A percentile compares a stretch with the other conserved stretches of the same genome.
These are phyloP conservation scores for Hypericum androsaemum DNA, from an alignment of 345 rosid genomes.

Conservation along the genomic window DNA sequence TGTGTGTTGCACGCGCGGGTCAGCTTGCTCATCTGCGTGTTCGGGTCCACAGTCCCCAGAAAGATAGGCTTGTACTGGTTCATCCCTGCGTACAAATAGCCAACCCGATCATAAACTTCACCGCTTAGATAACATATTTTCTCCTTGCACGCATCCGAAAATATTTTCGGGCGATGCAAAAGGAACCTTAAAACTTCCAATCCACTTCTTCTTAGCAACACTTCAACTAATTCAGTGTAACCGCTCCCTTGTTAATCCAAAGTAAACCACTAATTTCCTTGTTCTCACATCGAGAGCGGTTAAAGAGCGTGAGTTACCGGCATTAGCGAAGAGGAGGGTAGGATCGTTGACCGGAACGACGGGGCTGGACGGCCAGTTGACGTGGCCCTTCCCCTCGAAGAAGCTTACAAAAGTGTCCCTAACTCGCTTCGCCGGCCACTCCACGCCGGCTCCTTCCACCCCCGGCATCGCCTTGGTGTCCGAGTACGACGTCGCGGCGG, in stretches of 20 bases:
- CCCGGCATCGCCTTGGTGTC: conserved; percentile 13
- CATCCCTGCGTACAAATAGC: conserved; percentile 46
- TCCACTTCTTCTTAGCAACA: too few relatives aligned
- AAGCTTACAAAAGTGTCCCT: conserved; percentile 66
- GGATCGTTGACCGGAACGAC: conserved; percentile 92
- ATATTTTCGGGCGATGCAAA: too few relatives aligned
- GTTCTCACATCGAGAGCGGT: not conserved
- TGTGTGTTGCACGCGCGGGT: conserved; percentile 82
- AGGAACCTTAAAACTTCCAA: too few relatives aligned
- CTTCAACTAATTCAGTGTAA: too few relatives aligned
- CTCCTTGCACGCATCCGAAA: too few relatives aligned
- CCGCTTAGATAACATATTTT: too few relatives aligned
- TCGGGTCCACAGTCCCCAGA: conserved; percentile 83
- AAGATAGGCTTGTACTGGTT: conserved; percentile 92
- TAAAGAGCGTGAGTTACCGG: conserved; percentile 34
- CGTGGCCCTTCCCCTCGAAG: conserved; percentile 58
- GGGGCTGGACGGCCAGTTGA: conserved; percentile 80
- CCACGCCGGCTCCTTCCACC: conserved; percentile 8
- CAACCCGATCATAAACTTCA: too few relatives aligned
- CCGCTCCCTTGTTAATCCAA: too few relatives aligned
- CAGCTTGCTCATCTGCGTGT: conserved; percentile 62
- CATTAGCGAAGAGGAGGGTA: conserved; percentile 87
- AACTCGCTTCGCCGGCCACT: conserved; percentile 68
- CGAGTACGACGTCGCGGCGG: not conserved
- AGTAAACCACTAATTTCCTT: too few relatives aligned